A percentile compares a stretch with the other conserved stretches of the same genome.
Conservation (phyloP, 495 filamentous ascomycete species). For the Hypoxylon trugodes region DNA sequence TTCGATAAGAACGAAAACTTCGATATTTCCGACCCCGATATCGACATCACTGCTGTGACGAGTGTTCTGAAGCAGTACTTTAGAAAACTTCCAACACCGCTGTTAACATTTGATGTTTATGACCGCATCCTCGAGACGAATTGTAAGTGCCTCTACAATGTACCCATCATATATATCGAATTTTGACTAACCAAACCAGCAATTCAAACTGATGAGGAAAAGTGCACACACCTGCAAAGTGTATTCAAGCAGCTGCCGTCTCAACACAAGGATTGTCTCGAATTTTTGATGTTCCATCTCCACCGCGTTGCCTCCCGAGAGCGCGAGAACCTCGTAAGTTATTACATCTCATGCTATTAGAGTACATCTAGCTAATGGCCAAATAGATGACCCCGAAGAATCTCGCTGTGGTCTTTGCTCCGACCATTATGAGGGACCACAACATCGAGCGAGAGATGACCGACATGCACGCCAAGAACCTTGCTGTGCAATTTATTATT, state of each 20-base stretch:
- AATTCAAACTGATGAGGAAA: conserved; percentile 63
- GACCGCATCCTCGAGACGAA: conserved; percentile 84
- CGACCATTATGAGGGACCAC: conserved; percentile 92
- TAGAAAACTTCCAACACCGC: conserved; percentile 87
- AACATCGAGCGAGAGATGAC: conserved; percentile 93
- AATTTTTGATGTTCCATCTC: conserved; percentile 94
- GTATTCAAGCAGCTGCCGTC: conserved; percentile 79
- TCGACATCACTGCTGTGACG: conserved; percentile 97
- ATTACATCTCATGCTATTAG: background rate
- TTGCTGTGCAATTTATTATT: conserved; percentile 87
- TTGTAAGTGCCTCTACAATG: conserved; percentile 56
- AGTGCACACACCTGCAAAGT: conserved; percentile 71
- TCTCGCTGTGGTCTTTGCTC: conserved; percentile 95
- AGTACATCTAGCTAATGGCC: conserved; percentile 28
- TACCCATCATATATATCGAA: conserved; percentile 1
- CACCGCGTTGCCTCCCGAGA: conserved; percentile 84
- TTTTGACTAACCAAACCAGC: conserved; percentile 48
- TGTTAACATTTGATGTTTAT: conserved; percentile 93
- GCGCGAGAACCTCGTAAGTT: conserved; percentile 75
- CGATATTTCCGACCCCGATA: conserved; percentile 90
- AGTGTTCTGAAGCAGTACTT: conserved; percentile 98
- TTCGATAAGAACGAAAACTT: conserved; percentile 86
- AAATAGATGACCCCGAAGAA: conserved; percentile 88
- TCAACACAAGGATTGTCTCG: conserved; percentile 85
- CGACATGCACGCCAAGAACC: conserved; percentile 92